Evolutionary conservation across 345 rosid genomes (phyloP).

Genomic region (Bruguiera sexangula): DNA sequence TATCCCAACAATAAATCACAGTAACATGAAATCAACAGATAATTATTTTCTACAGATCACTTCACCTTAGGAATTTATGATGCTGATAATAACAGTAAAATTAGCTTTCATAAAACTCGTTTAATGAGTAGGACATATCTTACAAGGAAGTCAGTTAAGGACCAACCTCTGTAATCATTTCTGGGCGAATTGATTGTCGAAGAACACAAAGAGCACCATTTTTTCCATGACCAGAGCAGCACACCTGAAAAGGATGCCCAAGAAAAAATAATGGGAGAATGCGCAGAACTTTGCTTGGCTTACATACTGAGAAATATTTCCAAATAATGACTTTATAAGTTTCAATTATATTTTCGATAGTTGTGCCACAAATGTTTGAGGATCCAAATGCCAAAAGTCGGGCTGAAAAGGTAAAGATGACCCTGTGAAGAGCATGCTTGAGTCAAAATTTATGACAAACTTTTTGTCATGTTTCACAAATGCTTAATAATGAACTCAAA

Average conservation of each 20-base stretch:
- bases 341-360: too few species aligned
- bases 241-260: slow-evolving; percentile 52
- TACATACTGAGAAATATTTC: background rate
- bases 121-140: background rate
- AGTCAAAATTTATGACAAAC: too few species aligned
- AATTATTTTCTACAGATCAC: background rate
- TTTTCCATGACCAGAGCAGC: slow-evolving; percentile 99
- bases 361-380: too few species aligned
- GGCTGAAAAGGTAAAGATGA: too few species aligned
- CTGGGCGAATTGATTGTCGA: slow-evolving; percentile 96
- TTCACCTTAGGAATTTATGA: background rate
- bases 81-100: background rate
- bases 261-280: slow-evolving; percentile 1
- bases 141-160: slow-evolving; percentile 5
- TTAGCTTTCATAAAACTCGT: background rate
- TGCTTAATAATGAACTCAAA: too few species aligned
- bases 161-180: slow-evolving; percentile 88
- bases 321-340: background rate
- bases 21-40: background rate
- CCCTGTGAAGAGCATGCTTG: too few species aligned
- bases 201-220: slow-evolving; percentile 86
- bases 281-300: background rate
- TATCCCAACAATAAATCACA: background rate
- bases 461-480: too few species aligned
- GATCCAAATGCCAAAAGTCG: too few species aligned